These are phyloP conservation scores for Massarina eburnea DNA, from an alignment of 2,329 filamentous ascomycete species.

Conservation along the genomic window DNA sequence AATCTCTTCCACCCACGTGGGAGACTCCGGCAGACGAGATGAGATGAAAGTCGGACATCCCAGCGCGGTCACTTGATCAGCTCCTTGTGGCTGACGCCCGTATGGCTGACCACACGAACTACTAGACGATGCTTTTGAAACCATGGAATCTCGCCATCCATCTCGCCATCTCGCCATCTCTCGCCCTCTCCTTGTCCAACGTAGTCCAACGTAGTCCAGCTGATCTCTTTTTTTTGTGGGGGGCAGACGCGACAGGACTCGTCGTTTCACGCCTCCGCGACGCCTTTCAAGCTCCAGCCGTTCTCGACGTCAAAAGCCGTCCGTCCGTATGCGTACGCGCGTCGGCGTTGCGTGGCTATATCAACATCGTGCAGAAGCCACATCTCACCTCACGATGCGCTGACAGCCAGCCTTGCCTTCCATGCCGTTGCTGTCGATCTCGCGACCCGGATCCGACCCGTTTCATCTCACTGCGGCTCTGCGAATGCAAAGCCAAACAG, in stretches of 20 bases:
- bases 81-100: background rate
- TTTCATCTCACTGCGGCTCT: constrained; percentile 6
- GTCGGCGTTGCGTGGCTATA: constrained; percentile 28
- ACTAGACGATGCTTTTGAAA: background rate
- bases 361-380: constrained; percentile 7
- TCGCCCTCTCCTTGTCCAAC: background rate
- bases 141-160: background rate
- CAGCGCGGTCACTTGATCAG: constrained; percentile 10
- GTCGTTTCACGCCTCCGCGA: background rate
- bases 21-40: constrained; percentile 8
- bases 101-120: constrained; percentile 8
- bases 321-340: constrained; percentile 19
- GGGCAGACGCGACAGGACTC: background rate
- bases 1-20: constrained; percentile 35
- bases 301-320: constrained; percentile 9
- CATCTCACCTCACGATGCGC: constrained; percentile 11
- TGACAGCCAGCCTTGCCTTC: constrained; percentile 14
- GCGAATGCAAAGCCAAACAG: background rate
- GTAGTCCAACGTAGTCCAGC: background rate
- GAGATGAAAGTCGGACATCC: constrained; percentile 27
- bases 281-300: constrained; percentile 3
- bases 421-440: constrained; percentile 4
- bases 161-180: background rate
- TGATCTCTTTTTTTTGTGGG: background rate
- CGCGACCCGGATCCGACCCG: background rate